Evolutionary conservation across 2,329 filamentous ascomycete genomes (phyloP).

Genomic region (Venturia nashicola): DNA sequence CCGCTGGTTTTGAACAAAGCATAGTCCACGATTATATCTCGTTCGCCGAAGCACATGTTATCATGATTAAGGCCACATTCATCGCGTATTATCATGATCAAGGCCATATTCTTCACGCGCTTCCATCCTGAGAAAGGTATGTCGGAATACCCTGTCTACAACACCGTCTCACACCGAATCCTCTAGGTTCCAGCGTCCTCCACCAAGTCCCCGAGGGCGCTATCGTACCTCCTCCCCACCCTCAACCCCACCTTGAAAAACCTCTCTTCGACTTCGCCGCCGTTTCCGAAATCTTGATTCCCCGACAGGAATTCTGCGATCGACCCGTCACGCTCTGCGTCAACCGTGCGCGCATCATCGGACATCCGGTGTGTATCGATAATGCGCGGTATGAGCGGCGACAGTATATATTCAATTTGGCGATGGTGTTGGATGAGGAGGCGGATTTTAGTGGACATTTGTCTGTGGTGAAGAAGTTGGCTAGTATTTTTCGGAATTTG

Average conservation of each 20-base stretch:
- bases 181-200: slow-evolving; percentile 46
- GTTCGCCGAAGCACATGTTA: neutral
- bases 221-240: slow-evolving; percentile 30
- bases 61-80: slow-evolving; percentile 52
- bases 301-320: slow-evolving; percentile 89
- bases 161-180: neutral
- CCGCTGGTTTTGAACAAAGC: neutral
- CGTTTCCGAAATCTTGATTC: slow-evolving; percentile 86
- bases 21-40: neutral
- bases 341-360: slow-evolving; percentile 48
- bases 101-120: slow-evolving; percentile 54
- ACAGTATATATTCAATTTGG: slow-evolving; percentile 12
- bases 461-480: slow-evolving; percentile 74
- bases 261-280: slow-evolving; percentile 76
- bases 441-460: slow-evolving; percentile 67
- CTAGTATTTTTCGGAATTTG: slow-evolving; percentile 73
- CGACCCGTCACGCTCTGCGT: slow-evolving; percentile 65
- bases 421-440: slow-evolving; percentile 62
- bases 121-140: slow-evolving; percentile 45
- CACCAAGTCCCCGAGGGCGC: slow-evolving; percentile 52
- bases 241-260: slow-evolving; percentile 17
- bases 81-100: slow-evolving; percentile 37
- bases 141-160: slow-evolving; percentile 5
- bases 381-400: slow-evolving; percentile 34
- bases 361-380: neutral